Percentiles rank a stretch among this genome's conserved stretches.
Evolutionary conservation across 331 rosid species (phyloP).

Genomic region (Spiraea crenata): DNA sequence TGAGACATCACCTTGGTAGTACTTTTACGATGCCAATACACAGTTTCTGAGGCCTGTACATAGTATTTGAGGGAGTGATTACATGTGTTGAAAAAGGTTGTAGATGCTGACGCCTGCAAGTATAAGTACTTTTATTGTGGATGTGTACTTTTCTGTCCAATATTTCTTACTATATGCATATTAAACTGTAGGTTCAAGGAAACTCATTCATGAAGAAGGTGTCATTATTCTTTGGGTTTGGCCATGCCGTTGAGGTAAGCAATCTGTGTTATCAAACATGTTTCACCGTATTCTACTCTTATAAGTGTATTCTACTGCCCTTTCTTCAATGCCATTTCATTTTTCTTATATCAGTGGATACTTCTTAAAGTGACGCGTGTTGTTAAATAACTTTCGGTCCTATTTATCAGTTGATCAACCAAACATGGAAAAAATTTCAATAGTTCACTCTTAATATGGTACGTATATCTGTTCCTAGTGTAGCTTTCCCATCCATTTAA

Average conservation of each 20-base stretch:
- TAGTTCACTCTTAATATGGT: too few species aligned
- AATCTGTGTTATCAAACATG: constrained; percentile 1
- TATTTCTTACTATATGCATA: constrained; percentile 17
- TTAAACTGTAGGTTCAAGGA: constrained; percentile 74
- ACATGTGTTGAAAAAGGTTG: neutral
- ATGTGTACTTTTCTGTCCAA: neutral
- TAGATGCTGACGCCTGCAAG: neutral
- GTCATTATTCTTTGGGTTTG: constrained; percentile 69
- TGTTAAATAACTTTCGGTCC: neutral
- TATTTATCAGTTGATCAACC: too few species aligned
- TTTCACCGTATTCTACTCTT: neutral
- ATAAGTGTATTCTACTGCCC: neutral
- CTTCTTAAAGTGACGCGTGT: neutral
- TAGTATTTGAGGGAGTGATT: neutral
- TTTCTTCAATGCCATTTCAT: neutral
- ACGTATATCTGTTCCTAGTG: too few species aligned
- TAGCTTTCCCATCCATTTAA: too few species aligned
- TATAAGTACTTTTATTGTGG: neutral
- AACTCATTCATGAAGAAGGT: constrained; percentile 94
- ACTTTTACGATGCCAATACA: neutral
- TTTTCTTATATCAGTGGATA: neutral
- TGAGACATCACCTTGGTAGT: neutral
- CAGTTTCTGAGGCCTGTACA: constrained; percentile 2
- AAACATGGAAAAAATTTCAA: too few species aligned
- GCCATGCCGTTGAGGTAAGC: constrained; percentile 77